Conservation (phyloP, 345 rosid species). For the Ceriops decandra region DNA sequence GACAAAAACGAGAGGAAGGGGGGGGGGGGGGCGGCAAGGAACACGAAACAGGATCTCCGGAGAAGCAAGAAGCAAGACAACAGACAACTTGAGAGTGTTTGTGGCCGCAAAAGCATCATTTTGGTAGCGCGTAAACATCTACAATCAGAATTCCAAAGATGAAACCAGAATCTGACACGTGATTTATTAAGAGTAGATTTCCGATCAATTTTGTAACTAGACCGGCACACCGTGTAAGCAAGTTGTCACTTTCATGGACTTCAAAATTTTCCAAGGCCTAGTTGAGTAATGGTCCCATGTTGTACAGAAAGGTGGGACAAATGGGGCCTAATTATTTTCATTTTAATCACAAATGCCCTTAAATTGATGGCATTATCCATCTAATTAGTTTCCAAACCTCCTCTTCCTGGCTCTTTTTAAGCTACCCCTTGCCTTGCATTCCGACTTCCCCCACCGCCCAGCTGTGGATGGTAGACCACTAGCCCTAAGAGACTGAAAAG, state of each 20-base stretch:
- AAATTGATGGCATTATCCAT: constrained; percentile 3
- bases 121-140: constrained; percentile 29
- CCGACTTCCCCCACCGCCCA: constrained; percentile 14
- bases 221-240: not conserved
- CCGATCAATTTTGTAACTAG: not conserved
- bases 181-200: not conserved
- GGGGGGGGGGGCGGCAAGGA: not conserved
- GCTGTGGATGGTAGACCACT: not conserved
- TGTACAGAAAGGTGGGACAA: constrained; percentile 19
- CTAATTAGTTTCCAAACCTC: constrained; percentile 7
- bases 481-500: not conserved
- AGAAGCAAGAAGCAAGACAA: not conserved
- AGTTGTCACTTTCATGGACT: not conserved
- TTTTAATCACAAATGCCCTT: not conserved
- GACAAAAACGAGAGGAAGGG: not conserved
- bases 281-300: constrained; percentile 10
- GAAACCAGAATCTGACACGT: constrained; percentile 3
- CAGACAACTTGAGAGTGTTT: not conserved
- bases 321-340: constrained; percentile 7
- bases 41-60: not conserved
- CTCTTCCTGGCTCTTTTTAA: constrained; percentile 23
- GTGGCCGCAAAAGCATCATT: not conserved
- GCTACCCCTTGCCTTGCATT: constrained; percentile 12
- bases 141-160: not conserved
- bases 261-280: not conserved